These are phyloP conservation scores for Cercophora scortea DNA, from an alignment of 495 filamentous ascomycete species.

Conservation along the genomic window DNA sequence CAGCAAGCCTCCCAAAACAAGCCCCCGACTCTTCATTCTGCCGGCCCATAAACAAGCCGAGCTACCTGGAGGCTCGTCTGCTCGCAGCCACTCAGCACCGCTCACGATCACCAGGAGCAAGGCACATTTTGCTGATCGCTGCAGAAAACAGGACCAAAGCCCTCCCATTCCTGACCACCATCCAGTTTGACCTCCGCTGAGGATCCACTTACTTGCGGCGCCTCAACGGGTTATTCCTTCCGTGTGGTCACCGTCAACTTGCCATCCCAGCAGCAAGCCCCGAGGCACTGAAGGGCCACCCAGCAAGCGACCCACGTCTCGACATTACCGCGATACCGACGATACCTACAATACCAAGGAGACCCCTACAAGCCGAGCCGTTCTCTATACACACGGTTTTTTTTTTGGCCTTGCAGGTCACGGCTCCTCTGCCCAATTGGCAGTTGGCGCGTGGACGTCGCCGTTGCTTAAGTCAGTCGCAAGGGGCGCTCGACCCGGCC, in stretches of 20 bases:
- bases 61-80: background rate
- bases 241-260: too few species aligned
- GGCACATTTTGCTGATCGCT: constrained; percentile 27
- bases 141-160: constrained; percentile 20
- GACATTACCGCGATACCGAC: background rate
- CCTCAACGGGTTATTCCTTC: background rate
- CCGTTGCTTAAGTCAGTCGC: background rate
- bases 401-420: too few species aligned
- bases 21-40: constrained; percentile 3
- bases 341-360: background rate
- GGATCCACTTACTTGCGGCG: background rate
- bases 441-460: background rate
- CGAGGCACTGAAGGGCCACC: too few species aligned
- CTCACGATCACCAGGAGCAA: constrained; percentile 9
- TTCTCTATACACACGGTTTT: background rate
- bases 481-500: background rate
- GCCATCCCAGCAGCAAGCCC: too few species aligned
- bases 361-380: background rate
- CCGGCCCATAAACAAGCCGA: constrained; percentile 14
- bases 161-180: constrained; percentile 15
- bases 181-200: constrained; percentile 3
- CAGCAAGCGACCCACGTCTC: too few species aligned
- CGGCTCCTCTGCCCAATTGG: background rate
- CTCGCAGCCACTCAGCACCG: constrained; percentile 15
- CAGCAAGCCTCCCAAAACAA: constrained; percentile 14